phyloP scores from a whole-genome alignment of 73 alveolate species.

The Uronychia binucleata region DNA sequence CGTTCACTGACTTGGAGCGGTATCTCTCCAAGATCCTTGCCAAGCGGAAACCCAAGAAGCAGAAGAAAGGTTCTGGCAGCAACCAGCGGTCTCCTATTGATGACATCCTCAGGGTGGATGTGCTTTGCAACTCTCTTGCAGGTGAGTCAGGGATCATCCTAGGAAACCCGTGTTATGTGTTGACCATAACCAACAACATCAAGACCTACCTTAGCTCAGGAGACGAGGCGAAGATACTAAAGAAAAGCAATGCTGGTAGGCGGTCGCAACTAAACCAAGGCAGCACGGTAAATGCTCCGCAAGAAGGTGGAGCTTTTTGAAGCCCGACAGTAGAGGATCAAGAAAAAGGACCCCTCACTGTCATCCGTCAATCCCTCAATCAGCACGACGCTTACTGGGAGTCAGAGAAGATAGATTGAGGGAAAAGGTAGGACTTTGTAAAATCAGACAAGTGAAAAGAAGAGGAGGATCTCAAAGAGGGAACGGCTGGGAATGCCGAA shows the following conservation, averaged over 20 bases:
- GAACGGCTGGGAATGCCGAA: background rate
- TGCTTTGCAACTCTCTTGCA: slow-evolving; percentile 44
- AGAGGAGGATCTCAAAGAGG: too few species aligned
- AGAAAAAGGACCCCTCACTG: background rate
- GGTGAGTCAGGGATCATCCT: too few species aligned
- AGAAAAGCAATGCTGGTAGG: slow-evolving; percentile 48
- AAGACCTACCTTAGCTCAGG: slow-evolving; percentile 47
- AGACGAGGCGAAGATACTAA: slow-evolving; percentile 50
- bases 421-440: background rate
- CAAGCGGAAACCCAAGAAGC: slow-evolving; percentile 2
- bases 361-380: slow-evolving; percentile 1
- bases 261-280: background rate
- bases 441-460: background rate
- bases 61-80: background rate
- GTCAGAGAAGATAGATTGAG: background rate
- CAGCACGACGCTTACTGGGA: background rate
- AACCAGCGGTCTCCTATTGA: background rate
- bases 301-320: slow-evolving; percentile 4
- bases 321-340: background rate
- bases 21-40: slow-evolving; percentile 17
- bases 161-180: slow-evolving; percentile 51
- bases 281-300: slow-evolving; percentile 56
- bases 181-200: slow-evolving; percentile 58
- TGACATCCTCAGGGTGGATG: slow-evolving; percentile 48
- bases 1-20: slow-evolving; percentile 71